Evolutionary conservation across 371 early-diverging fungal species (phyloP), one percentile per base, ranked within the genome.

Genomic region (Funneliformis caledonium): DNA sequence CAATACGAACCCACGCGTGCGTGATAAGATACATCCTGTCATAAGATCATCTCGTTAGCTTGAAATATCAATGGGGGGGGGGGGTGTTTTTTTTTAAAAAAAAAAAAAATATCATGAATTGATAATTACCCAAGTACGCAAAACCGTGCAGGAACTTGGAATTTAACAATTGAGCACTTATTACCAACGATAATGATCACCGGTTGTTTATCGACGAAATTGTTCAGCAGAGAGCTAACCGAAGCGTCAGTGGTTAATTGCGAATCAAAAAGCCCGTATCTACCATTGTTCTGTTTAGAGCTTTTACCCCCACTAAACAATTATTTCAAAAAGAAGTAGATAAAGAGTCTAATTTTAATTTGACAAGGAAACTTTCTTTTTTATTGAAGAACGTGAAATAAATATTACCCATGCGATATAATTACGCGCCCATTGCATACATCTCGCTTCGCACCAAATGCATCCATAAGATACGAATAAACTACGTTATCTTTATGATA

Each of bases 51-150:
- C 6, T 4, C 2, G 11, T 42, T 33, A 43, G 19, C 3, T 42
- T 16, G n/a, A 42, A 26, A 26, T 26, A 26, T 26, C 26, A 26
- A 26, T 26, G 26, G 26, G 26, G 26, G 26, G 26, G 26, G 26
- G 26, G 26, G 26, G 26, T n/a, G n/a, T n/a, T n/a, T n/a, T n/a
- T n/a, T n/a, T n/a, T n/a, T n/a, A n/a, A n/a, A n/a, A n/a, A n/a
- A n/a, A n/a, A n/a, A n/a, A n/a, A n/a, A n/a, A n/a, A n/a, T n/a
- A n/a, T n/a, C n/a, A n/a, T n/a, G n/a, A n/a, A n/a, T n/a, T n/a
- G n/a, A n/a, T n/a, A n/a, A n/a, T 69, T 42, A 69, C 69, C 69
- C 69, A 16, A 69, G 33, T n/a, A 69, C 69, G 1, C 69, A 69
- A 43, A 45, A 69, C 10, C 69, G 69, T 19, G 69, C 69, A n/a